Conservation (phyloP, 768 basidiomycete species). For the Boletales sp. region DNA sequence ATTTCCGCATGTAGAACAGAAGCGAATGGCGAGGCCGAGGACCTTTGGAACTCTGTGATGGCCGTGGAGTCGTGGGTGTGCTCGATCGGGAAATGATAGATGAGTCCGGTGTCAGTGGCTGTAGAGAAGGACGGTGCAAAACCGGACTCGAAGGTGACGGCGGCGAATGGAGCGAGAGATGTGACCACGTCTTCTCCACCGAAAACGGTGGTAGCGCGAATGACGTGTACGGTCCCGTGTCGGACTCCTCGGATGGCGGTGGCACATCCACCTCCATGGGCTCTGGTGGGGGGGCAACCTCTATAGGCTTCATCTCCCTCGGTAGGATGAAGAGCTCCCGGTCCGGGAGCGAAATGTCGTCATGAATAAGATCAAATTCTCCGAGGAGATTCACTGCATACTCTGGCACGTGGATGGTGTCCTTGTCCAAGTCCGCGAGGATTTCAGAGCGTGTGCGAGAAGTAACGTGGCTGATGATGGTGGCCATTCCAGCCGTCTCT, state of each 20-base stretch:
- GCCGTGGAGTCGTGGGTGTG: constrained; percentile 26
- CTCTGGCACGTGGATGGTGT: constrained; percentile 38
- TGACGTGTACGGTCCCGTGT: constrained; percentile 31
- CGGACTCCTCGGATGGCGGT: constrained; percentile 32
- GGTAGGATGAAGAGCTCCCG: constrained; percentile 28
- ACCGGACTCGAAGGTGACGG: constrained; percentile 20
- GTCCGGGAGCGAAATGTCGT: constrained; percentile 31
- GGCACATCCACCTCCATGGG: constrained; percentile 1
- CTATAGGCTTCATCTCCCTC: constrained; percentile 28
- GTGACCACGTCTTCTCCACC: constrained; percentile 19
- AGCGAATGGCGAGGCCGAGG: constrained; percentile 26
- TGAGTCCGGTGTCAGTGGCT: constrained; percentile 28
- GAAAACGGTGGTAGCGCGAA: constrained; percentile 28
- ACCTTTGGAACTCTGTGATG: constrained; percentile 24
- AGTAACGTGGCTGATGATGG: constrained; percentile 33
- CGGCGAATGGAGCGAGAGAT: constrained; percentile 15
- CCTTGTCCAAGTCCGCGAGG: constrained; percentile 30
- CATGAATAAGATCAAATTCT: constrained; percentile 37
- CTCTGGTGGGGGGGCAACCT: constrained; percentile 23
- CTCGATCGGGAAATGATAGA: constrained; percentile 30
- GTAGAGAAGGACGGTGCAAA: constrained; percentile 24
- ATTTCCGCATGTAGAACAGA: constrained; percentile 32
- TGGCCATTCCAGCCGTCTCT: constrained; percentile 31
- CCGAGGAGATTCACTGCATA: constrained; percentile 45
- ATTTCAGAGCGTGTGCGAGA: constrained; percentile 37